Percentiles rank a stretch among this genome's conserved stretches.
Conservation (phyloP, 768 basidiomycete genomes). For the Psilocybe cyanescens region DNA sequence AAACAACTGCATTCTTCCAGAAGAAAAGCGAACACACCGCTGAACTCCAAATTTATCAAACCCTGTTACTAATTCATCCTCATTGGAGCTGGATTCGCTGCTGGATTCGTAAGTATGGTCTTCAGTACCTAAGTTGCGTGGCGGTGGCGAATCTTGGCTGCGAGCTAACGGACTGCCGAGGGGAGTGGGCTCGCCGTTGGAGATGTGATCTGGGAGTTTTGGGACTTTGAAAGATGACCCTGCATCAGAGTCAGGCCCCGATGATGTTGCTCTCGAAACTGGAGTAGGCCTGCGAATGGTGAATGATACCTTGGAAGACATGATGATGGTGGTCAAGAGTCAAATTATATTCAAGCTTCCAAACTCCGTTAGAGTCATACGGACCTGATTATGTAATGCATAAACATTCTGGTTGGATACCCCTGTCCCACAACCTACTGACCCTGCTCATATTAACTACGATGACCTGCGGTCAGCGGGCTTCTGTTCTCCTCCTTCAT, state of each 20-base stretch:
- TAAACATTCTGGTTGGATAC: not conserved
- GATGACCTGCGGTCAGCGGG: not conserved
- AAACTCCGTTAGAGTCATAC: slow-evolving; percentile 1
- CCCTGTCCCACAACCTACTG: not conserved
- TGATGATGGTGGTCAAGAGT: slow-evolving; percentile 8
- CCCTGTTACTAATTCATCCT: slow-evolving; percentile 73
- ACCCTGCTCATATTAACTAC: not conserved
- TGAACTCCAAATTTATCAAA: slow-evolving; percentile 77
- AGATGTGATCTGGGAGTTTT: slow-evolving; percentile 61
- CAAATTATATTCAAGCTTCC: not conserved
- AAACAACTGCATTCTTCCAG: slow-evolving; percentile 45
- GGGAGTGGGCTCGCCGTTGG: slow-evolving; percentile 32
- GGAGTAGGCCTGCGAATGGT: slow-evolving; percentile 83
- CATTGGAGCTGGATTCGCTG: slow-evolving; percentile 56
- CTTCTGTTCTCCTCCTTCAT: not conserved
- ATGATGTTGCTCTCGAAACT: slow-evolving; percentile 61
- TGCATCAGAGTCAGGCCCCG: slow-evolving; percentile 66
- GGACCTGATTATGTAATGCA: slow-evolving; percentile 5
- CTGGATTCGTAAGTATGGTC: slow-evolving; percentile 50
- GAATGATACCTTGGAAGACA: slow-evolving; percentile 68
- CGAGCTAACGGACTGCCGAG: slow-evolving; percentile 59
- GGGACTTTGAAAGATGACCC: slow-evolving; percentile 57
- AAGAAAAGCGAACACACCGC: slow-evolving; percentile 71
- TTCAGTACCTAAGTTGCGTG: slow-evolving; percentile 20
- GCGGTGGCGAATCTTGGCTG: slow-evolving; percentile 44